phyloP scores from a whole-genome alignment of 768 basidiomycete genomes.

The Xerocomellus intermedius region DNA sequence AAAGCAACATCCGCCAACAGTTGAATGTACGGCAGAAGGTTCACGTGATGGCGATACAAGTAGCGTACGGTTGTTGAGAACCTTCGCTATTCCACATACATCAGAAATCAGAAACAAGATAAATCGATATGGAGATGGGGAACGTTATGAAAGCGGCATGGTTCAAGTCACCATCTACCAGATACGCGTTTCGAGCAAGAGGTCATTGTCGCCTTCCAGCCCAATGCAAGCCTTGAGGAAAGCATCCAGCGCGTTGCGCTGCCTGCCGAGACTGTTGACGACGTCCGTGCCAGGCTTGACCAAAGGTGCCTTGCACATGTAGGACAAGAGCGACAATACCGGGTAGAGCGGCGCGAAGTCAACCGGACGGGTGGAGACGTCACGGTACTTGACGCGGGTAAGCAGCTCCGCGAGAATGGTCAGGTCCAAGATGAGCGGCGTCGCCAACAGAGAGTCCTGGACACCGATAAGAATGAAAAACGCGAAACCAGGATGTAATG shows the following conservation, averaged over 20 bases:
- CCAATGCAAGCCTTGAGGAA: constrained; percentile 96
- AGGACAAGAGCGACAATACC: constrained; percentile 88
- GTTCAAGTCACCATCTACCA: constrained; percentile 54
- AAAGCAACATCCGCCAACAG: constrained; percentile 1
- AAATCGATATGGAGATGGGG: background rate
- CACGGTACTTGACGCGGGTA: constrained; percentile 89
- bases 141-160: background rate
- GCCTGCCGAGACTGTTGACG: constrained; percentile 92
- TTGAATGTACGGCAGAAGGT: constrained; percentile 13
- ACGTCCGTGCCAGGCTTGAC: constrained; percentile 93
- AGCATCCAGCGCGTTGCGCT: constrained; percentile 89
- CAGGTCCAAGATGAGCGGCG: constrained; percentile 93
- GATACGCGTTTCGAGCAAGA: constrained; percentile 82
- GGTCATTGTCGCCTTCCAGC: constrained; percentile 76
- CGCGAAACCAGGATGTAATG: accelerated
- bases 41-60: background rate
- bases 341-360: constrained; percentile 87
- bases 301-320: constrained; percentile 98
- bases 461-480: background rate
- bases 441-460: constrained; percentile 92
- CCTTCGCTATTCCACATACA: background rate
- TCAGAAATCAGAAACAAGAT: background rate
- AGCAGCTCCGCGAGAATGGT: constrained; percentile 91
- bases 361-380: constrained; percentile 38
- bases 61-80: constrained; percentile 22